A percentile compares a stretch with the other conserved stretches of the same genome.
Conservation (phyloP, 2,329 filamentous ascomycete genomes). For the Sordariomycetes sp. region DNA sequence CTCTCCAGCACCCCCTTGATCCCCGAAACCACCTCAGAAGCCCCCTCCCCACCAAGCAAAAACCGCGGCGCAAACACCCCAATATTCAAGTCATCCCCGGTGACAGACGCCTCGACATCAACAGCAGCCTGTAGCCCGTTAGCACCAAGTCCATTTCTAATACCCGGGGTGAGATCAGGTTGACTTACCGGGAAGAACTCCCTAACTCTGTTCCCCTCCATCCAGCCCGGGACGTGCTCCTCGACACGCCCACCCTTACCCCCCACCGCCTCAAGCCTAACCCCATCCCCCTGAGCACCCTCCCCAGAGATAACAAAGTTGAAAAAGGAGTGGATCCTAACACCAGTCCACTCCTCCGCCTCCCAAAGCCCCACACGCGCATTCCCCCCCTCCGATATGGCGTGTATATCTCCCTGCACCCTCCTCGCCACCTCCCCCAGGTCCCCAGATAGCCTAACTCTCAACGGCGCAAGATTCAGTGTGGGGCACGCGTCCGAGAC, state of each 20-base stretch:
- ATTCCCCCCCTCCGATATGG: conserved; percentile 45
- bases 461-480: conserved; percentile 67
- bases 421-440: conserved; percentile 40
- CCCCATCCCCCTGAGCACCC: neutral
- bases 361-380: conserved; percentile 56
- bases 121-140: conserved; percentile 20
- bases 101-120: conserved; percentile 27
- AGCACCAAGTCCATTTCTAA: neutral
- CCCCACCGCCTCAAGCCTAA: neutral
- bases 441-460: conserved; percentile 28
- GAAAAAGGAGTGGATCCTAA: conserved; percentile 61
- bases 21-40: conserved; percentile 4
- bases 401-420: conserved; percentile 58
- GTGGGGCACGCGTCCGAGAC: conserved; percentile 48
- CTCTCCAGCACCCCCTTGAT: neutral
- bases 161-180: neutral
- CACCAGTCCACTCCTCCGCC: conserved; percentile 64
- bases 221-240: conserved; percentile 6
- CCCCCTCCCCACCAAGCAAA: conserved; percentile 14
- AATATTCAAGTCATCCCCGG: conserved; percentile 20
- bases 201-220: conserved; percentile 14
- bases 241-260: conserved; percentile 3
- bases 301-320: conserved; percentile 61
- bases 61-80: conserved; percentile 26
- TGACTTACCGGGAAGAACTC: conserved; percentile 21